Base-by-base conservation (phyloP, 1,139 yeast species). In the Scheffersomyces quercinus region DNA sequence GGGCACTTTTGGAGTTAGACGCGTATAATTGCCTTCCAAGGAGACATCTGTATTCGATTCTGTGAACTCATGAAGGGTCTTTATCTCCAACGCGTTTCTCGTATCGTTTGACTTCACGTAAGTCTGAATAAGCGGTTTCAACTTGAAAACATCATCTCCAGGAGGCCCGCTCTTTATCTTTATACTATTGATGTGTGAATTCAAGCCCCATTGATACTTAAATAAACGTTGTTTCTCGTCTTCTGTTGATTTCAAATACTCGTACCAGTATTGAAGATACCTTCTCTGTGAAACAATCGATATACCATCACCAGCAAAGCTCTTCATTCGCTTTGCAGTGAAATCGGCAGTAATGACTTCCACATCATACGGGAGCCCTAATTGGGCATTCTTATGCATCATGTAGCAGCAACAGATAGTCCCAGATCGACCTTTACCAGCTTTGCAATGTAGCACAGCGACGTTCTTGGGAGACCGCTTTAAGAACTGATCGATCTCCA, bases 391-490 rank as follows among this genome's bases (percentile, higher is more conserved):
- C 38, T 73, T 67, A 48, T 54, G 63, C 77, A 90, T 82, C 47
- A 91, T 61, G 55, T 82, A 86, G 0, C 91, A 88, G 53, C 90
- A 81, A 3, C 79, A 77, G 3, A 88, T 65, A 0, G 91, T 79
- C 0, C 98, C 98, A 0, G 96, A 83, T 29, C 98, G 68, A 0
- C 98, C 98, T 60, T 89, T 91, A 0, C 98, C 98, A 46, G 89
- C 90, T 55, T 87, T 84, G 59, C 98, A 93, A 59, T 93, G 98
- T 8, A 91, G 64, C 0, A 90, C 77, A 0, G 87, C 95, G 1
- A 83, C 82, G 49, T 78, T 75, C 0, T 59, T 46, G 0, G 58
- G 57, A 4, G 54, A 51, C 2, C 48, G 28, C 1, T 37, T 29
- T 29, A 85, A 56, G 50, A 63, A 84, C 1, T 54, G 51, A 39